Conservation (phyloP, 768 basidiomycete genomes). For the Panaeolus papilionaceus region DNA sequence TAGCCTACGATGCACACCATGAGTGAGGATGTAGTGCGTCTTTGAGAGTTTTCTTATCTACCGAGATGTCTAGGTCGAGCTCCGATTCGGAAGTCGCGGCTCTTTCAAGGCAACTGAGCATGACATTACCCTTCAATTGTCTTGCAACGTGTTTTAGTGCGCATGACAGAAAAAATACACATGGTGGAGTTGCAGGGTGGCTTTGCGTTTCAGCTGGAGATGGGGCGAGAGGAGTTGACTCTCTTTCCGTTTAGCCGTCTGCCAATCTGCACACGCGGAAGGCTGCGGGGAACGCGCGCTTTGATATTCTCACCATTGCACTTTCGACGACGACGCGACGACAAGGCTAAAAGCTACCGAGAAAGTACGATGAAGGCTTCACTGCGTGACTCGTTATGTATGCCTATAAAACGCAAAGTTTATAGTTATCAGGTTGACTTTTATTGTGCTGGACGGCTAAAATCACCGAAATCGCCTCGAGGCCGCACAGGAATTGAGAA, state of each 20-base stretch:
- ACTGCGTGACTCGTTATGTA: not conserved
- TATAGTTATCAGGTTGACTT: not conserved
- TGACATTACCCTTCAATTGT: too few relatives aligned
- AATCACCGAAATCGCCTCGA: not conserved
- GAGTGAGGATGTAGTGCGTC: too few relatives aligned
- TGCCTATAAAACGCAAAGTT: not conserved
- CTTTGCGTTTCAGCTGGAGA: not conserved
- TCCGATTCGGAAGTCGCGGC: too few relatives aligned
- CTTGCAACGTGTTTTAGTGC: not conserved
- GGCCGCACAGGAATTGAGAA: constrained; percentile 1
- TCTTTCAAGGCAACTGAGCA: too few relatives aligned
- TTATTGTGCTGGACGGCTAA: not conserved
- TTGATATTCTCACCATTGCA: not conserved
- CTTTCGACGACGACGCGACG: not conserved
- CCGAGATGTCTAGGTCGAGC: too few relatives aligned
- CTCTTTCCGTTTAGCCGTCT: too few relatives aligned
- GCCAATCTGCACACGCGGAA: too few relatives aligned
- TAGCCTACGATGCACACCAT: too few relatives aligned
- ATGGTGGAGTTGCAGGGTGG: not conserved
- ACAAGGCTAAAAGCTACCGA: not conserved
- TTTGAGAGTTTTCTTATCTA: too few relatives aligned
- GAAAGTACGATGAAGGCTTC: not conserved
- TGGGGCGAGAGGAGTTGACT: not conserved
- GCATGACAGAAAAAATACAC: not conserved
- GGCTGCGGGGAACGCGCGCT: not conserved